Percentiles rank a stretch among this genome's conserved stretches.
These are phyloP conservation scores for Pseudopediastrum boryanum DNA, from an alignment of 139 green algal genomes.

Conservation along the genomic window DNA sequence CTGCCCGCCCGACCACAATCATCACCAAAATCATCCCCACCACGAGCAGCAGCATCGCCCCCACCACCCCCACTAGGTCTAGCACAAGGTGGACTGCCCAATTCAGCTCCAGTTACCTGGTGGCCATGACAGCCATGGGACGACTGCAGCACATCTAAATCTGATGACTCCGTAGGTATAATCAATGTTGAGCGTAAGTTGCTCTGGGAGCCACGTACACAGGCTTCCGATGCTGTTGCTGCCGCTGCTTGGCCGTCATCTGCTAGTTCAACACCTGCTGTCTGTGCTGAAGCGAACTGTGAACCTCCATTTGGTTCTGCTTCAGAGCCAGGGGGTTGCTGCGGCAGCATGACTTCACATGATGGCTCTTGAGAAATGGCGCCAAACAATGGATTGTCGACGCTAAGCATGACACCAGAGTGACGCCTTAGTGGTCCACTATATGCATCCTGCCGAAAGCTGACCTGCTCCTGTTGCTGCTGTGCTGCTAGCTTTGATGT, in stretches of 20 bases:
- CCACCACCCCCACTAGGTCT: not conserved
- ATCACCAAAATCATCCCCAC: too few species aligned
- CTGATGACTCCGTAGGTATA: not conserved
- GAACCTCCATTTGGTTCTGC: too few species aligned
- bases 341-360: too few species aligned
- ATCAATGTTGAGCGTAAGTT: not conserved
- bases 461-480: not conserved
- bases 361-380: too few species aligned
- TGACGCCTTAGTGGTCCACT: not conserved
- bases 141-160: not conserved
- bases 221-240: not conserved
- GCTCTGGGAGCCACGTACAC: not conserved
- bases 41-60: too few species aligned
- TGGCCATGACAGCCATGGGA: not conserved
- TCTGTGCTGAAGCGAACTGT: too few species aligned
- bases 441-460: constrained; percentile 6
- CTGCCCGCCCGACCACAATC: too few species aligned
- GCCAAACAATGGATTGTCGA: too few species aligned
- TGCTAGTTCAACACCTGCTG: too few species aligned
- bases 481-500: not conserved
- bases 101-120: not conserved
- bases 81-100: not conserved
- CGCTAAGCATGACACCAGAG: too few species aligned
- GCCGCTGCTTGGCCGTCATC: not conserved
- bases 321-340: too few species aligned